phyloP scores from a whole-genome alignment of 495 filamentous ascomycete genomes.

The Penicillium lagena region DNA sequence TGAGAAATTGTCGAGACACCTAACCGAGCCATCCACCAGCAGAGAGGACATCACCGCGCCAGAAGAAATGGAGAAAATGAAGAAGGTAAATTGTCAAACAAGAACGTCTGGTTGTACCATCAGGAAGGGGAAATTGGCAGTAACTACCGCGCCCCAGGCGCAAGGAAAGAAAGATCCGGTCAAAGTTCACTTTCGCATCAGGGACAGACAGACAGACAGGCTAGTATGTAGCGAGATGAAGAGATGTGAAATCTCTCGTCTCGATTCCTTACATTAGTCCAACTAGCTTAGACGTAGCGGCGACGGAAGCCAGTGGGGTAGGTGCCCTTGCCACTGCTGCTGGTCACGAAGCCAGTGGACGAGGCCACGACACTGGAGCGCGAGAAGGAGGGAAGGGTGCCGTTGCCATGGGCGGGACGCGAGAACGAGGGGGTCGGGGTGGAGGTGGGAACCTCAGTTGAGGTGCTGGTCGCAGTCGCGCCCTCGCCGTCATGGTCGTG shows the following conservation, averaged over 20 bases:
- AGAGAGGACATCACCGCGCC: background rate
- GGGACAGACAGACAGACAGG: no score
- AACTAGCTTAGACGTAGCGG: constrained; percentile 16
- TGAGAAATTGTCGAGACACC: no score
- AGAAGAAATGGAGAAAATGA: constrained; percentile 10
- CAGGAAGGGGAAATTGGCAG: constrained; percentile 15
- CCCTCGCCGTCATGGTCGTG: constrained; percentile 8
- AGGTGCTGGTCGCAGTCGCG: constrained; percentile 11
- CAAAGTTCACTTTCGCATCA: constrained; percentile 9
- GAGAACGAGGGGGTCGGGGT: constrained; percentile 5
- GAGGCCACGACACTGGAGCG: constrained; percentile 23
- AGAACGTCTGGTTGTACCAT: constrained; percentile 7
- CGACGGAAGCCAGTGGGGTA: constrained; percentile 23
- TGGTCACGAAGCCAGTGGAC: constrained; percentile 19
- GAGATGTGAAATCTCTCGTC: background rate
- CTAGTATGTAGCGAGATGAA: no score
- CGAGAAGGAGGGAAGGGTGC: constrained; percentile 19
- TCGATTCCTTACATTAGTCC: constrained; percentile 5
- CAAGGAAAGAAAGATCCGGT: constrained; percentile 15
- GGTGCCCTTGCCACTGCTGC: constrained; percentile 10
- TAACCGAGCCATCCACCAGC: no score
- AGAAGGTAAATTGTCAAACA: constrained; percentile 12
- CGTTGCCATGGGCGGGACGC: constrained; percentile 19
- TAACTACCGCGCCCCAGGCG: constrained; percentile 20
- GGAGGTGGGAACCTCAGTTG: constrained; percentile 14